Percentiles rank a stretch among this genome's conserved stretches.
Conservation (phyloP, 2,329 filamentous ascomycete species). For the Cordyceps militaris region DNA sequence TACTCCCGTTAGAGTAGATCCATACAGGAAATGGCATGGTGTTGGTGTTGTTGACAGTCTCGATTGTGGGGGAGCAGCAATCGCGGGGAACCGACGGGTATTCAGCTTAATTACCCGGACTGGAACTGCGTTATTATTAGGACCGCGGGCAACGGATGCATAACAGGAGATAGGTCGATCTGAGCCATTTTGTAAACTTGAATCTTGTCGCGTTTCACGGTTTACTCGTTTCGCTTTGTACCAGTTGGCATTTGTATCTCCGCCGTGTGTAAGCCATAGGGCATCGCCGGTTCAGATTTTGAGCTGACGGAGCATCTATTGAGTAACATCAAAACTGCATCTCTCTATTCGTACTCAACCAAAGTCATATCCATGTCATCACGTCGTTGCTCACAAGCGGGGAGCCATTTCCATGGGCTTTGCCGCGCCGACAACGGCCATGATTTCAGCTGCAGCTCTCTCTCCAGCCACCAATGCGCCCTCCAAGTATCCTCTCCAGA, state of each 20-base stretch:
- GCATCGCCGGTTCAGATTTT: no score
- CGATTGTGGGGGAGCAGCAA: slow-evolving; percentile 24
- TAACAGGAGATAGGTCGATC: no score
- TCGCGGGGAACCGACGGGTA: neutral
- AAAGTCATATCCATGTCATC: neutral
- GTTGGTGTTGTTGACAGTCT: neutral
- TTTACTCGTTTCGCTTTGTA: no score
- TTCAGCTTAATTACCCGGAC: neutral
- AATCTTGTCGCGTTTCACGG: no score
- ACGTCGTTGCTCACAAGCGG: neutral
- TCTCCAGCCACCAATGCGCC: slow-evolving; percentile 18
- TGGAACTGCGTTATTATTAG: no score
- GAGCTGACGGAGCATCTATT: no score
- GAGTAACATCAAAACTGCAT: no score
- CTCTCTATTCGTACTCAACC: neutral
- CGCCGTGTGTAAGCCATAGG: no score
- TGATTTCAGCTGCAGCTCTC: slow-evolving; percentile 15
- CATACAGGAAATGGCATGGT: neutral
- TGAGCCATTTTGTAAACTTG: no score
- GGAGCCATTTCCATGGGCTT: neutral
- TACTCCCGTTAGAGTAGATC: no score
- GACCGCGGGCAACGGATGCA: no score
- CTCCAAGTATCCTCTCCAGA: slow-evolving; percentile 20
- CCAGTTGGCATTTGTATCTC: no score
- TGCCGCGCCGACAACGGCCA: neutral